Evolutionary conservation across 257 asterid genomes (phyloP).

Genomic region (Primulina eburnea): DNA sequence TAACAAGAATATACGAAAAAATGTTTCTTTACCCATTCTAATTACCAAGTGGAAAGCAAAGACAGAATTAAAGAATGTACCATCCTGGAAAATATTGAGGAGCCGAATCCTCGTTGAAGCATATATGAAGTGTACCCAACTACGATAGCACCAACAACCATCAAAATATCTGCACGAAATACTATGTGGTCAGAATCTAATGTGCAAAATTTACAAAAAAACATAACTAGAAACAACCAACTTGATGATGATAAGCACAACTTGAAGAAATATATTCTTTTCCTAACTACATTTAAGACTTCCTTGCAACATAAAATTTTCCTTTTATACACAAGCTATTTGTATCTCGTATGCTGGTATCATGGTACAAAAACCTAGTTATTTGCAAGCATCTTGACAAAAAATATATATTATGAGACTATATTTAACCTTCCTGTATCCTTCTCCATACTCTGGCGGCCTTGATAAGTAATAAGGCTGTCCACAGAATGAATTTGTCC

Average conservation of each 20-base stretch:
- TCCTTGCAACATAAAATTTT: too few relatives aligned
- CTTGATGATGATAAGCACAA: background rate
- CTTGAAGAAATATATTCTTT: background rate
- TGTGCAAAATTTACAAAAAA: constrained; percentile 7
- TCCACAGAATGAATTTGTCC: background rate
- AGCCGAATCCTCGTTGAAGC: constrained; percentile 89
- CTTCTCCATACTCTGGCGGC: background rate
- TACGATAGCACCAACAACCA: constrained; percentile 84
- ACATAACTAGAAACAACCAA: background rate
- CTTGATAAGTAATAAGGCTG: background rate
- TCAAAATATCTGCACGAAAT: constrained; percentile 68
- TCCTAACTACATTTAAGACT: constrained; percentile 5
- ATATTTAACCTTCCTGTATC: background rate
- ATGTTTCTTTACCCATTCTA: background rate
- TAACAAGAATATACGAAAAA: background rate
- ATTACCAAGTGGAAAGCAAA: constrained; percentile 1
- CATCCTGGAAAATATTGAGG: constrained; percentile 55
- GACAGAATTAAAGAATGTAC: constrained; percentile 31
- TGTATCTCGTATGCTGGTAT: background rate
- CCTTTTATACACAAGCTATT: background rate
- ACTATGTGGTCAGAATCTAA: constrained; percentile 20
- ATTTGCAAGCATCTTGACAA: constrained; percentile 3
- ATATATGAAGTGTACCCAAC: constrained; percentile 66
- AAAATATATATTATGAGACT: background rate
- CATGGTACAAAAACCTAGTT: background rate